A percentile compares a stretch with the other conserved stretches of the same genome.
These are phyloP conservation scores for Pestalotiopsis sp. DNA, from an alignment of 2,329 filamentous ascomycete genomes.

Conservation along the genomic window DNA sequence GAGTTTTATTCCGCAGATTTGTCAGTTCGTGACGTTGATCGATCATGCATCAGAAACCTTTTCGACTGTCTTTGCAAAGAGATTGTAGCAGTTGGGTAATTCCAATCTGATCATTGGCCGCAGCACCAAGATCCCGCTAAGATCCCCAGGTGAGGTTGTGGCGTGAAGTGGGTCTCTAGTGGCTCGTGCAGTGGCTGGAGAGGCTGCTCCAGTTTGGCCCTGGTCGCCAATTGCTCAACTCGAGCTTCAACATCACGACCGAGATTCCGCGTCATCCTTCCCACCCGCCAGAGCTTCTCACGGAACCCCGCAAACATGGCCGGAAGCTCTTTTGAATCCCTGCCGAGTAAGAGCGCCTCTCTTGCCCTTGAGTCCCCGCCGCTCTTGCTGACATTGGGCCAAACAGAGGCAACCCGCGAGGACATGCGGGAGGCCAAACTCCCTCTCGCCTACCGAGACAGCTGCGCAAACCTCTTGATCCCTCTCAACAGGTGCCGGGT, in stretches of 20 bases:
- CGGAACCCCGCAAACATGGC: slow-evolving; percentile 13
- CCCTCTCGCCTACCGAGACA: slow-evolving; percentile 90
- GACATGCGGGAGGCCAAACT: slow-evolving; percentile 92
- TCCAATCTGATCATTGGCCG: not conserved
- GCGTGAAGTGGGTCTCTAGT: not conserved
- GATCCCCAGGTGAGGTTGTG: not conserved
- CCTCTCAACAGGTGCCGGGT: slow-evolving; percentile 93
- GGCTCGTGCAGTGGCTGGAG: not conserved
- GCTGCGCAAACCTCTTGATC: slow-evolving; percentile 91
- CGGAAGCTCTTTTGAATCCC: slow-evolving; percentile 27
- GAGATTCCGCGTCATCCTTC: not conserved
- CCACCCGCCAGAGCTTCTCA: not conserved
- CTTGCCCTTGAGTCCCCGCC: not conserved
- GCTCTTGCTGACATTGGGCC: not conserved
- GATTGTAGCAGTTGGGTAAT: not conserved
- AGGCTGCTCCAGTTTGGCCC: not conserved
- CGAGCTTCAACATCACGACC: slow-evolving; percentile 1
- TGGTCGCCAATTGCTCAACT: too few relatives aligned
- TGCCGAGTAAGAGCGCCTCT: slow-evolving; percentile 27
- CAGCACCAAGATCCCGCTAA: not conserved
- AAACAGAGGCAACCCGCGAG: slow-evolving; percentile 77
- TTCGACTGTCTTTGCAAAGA: too few relatives aligned
- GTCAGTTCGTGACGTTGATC: too few relatives aligned
- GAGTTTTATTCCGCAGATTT: too few relatives aligned
- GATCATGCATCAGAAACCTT: too few relatives aligned